Evolutionary conservation across 257 asterid genomes (phyloP), one percentile per base, ranked within the genome.

Genomic region (Solanum raphanifolium): DNA sequence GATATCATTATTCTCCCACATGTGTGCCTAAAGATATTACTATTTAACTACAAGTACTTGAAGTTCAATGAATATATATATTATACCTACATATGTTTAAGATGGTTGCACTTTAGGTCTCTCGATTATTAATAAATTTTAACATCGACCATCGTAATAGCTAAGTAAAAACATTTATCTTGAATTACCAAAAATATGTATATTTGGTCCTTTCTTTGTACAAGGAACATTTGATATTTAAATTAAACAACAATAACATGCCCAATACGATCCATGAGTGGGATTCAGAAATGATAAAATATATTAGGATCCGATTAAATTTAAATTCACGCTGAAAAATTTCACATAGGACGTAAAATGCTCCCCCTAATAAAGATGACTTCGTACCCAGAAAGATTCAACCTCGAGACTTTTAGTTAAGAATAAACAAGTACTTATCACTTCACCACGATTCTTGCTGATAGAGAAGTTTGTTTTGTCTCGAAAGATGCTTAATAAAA

Each of bases 301-400:
- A 4, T 62, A 62, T 62, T 9, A 0, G 4, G 1, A 0, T 23
- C 0, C 25, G 0, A n/a, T n/a, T n/a, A 62, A n/a, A 23, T 62
- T 62, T 1, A 11, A 62, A n/a, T 62, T 62, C 5, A 25, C 15
- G 0, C 0, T 2, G 3, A 10, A 62, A 62, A 9, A 4, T 62
- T 23, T 0, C 13, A 23, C 7, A 9, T 10, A 62, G 0, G 71
- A 0, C 9, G 0, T 60, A 23, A 4, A 2, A 23, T 10, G 0
- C 31, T n/a, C 0, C 3, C n/a, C 9, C 31, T n/a, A 23, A 62
- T 5, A 62, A n/a, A n/a, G 4, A 1, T 1, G 3, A 62, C 15
- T 62, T n/a, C 7, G 0, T 62, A 62, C 1, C 1, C 0, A 62
- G 0, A 10, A 12, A n/a, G 1, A 62, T 12, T 62, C 31, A n/a